A percentile compares a stretch with the other conserved stretches of the same genome.
Conservation (phyloP, 169 alveolate species). For the Perkinsus olseni region DNA sequence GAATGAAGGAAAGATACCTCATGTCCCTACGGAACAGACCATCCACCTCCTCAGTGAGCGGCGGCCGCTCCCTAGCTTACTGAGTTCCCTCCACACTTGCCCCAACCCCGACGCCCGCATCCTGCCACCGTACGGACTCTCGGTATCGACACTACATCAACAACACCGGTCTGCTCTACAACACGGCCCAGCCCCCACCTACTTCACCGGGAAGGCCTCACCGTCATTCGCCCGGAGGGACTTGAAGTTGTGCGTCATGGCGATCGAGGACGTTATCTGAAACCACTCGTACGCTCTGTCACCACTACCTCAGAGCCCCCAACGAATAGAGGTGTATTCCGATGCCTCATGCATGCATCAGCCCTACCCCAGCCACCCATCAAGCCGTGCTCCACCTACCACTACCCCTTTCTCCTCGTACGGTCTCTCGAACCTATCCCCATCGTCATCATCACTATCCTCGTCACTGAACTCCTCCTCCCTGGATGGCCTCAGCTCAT, state of each 20-base stretch:
- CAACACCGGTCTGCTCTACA: not conserved
- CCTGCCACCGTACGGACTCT: not conserved
- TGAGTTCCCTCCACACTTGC: not conserved
- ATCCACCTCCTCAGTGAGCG: no score
- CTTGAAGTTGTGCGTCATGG: not conserved
- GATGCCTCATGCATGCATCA: no score
- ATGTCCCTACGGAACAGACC: no score
- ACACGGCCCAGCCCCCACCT: no score
- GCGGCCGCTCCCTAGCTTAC: not conserved
- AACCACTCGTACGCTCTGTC: not conserved
- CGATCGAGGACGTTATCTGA: not conserved
- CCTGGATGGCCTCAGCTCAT: not conserved
- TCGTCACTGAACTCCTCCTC: not conserved
- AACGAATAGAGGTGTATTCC: no score
- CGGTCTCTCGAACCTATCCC: not conserved
- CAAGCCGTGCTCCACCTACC: not conserved
- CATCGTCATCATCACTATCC: not conserved
- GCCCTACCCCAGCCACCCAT: not conserved
- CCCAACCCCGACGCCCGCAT: not conserved
- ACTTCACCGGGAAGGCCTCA: not conserved
- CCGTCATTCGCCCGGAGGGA: not conserved
- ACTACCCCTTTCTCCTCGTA: not conserved
- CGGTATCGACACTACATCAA: not conserved
- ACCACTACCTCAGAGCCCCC: no score
- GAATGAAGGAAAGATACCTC: no score